Base-by-base conservation (phyloP, 176 grass and related monocot species). In the Puya raimondii region DNA sequence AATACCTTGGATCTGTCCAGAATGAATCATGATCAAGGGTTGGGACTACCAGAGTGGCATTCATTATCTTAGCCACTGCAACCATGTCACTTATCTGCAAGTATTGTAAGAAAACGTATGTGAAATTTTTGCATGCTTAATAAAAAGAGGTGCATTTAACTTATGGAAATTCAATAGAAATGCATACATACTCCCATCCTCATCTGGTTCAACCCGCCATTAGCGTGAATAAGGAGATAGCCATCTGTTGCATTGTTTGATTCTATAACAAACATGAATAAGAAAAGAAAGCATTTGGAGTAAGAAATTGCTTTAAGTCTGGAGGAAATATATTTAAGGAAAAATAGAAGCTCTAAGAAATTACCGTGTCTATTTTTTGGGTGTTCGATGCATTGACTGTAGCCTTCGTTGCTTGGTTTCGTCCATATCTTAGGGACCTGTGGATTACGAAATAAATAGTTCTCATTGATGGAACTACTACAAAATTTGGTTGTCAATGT, bases 71-170 rank as follows among this genome's bases (percentile, higher is more conserved):
- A 57, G 91, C 81, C 78, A 85, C 63, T 16, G 86, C 91, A 72
- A 95, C 91, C 87, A 95, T 95, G 22, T 90, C 87, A 9, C 91
- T 90, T 70, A 95, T 95, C 87, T 95, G 84, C 69, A 77, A 50
- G 17, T 79, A 63, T 69, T 68, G 33, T 42, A 42, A 25, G 81
- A 75, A 61, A 70, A 76, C 12, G 51, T 69, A 59, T 15, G 15
- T 25, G 17, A 75, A 65, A 25, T 18, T 50, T 66, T 57, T 63
- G 12, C 1, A 68, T 47, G 29, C 52, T 66, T 78, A 67, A 16
- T 15, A 67, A 47, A 48, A 12, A 27, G 15, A 15, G 27, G 23
- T 15, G 12, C 63, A 9, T 9, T 50, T 49, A 10, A 21, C 4
- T 42, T 42, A 0, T 5, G 33, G 33, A 42, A 42, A 42, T 42